Evolutionary conservation across 352 stramenopile genomes (phyloP).

Genomic region (Globisporangium cystogenes): DNA sequence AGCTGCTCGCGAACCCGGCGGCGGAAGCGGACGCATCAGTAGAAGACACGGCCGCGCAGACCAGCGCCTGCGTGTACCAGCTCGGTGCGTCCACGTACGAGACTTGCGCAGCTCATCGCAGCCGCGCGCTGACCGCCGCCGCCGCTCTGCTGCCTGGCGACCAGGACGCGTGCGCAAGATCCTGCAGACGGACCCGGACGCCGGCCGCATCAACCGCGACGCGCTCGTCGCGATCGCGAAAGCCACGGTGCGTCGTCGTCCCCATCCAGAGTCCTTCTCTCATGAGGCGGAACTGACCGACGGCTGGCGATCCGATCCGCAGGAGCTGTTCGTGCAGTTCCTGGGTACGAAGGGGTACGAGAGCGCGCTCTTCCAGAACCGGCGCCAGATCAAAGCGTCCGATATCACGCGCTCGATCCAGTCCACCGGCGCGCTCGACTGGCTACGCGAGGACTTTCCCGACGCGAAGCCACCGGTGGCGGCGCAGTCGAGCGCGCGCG

Average conservation of each 20-base stretch:
- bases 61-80: conserved; percentile 51
- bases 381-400: conserved; percentile 70
- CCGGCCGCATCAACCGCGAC: conserved; percentile 90
- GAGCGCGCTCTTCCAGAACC: conserved; percentile 77
- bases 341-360: conserved; percentile 88
- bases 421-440: conserved; percentile 68
- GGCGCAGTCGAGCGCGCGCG: conserved; percentile 8
- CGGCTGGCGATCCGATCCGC: background rate
- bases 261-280: background rate
- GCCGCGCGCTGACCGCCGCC: background rate
- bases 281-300: background rate
- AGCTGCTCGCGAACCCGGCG: conserved; percentile 61
- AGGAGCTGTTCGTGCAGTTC: conserved; percentile 90
- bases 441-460: conserved; percentile 83
- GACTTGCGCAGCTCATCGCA: background rate
- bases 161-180: conserved; percentile 90
- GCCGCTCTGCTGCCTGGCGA: conserved; percentile 4
- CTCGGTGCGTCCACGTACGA: conserved; percentile 19
- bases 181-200: conserved; percentile 90
- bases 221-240: conserved; percentile 90
- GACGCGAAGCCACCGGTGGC: conserved; percentile 35
- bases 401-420: conserved; percentile 80
- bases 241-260: conserved; percentile 55
- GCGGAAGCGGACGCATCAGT: conserved; percentile 42
- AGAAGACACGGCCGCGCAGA: conserved; percentile 15